These are phyloP conservation scores for Euphorbia schlechtendalii DNA, from an alignment of 441 rosid species.

Conservation along the genomic window DNA sequence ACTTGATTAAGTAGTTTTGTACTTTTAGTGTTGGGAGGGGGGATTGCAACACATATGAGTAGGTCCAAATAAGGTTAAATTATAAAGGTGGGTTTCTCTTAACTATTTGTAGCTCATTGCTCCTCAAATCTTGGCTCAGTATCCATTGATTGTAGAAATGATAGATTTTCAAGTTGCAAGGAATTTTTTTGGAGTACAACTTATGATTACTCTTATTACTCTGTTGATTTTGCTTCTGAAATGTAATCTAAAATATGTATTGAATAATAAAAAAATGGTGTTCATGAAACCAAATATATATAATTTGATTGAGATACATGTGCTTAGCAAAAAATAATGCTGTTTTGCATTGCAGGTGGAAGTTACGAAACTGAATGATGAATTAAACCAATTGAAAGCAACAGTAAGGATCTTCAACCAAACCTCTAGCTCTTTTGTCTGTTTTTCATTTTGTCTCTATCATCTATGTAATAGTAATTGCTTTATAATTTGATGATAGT, in stretches of 20 bases:
- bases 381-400: slow-evolving; percentile 45
- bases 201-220: background rate
- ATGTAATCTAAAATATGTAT: background rate
- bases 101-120: background rate
- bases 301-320: background rate
- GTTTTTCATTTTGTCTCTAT: background rate
- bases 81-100: background rate
- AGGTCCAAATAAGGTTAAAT: background rate
- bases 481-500: background rate
- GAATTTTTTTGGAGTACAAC: background rate
- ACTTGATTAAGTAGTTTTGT: background rate
- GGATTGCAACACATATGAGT: background rate
- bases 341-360: slow-evolving; percentile 62
- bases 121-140: background rate
- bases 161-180: background rate
- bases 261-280: background rate
- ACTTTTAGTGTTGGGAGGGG: too few relatives aligned
- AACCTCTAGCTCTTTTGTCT: background rate
- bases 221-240: background rate
- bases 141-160: background rate
- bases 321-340: slow-evolving; percentile 14
- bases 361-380: slow-evolving; percentile 53
- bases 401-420: slow-evolving; percentile 32
- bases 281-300: background rate
- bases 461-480: background rate